A percentile compares a stretch with the other conserved stretches of the same genome.
phyloP scores from a whole-genome alignment of 306 rosid species.

The Cicer bijugum region DNA sequence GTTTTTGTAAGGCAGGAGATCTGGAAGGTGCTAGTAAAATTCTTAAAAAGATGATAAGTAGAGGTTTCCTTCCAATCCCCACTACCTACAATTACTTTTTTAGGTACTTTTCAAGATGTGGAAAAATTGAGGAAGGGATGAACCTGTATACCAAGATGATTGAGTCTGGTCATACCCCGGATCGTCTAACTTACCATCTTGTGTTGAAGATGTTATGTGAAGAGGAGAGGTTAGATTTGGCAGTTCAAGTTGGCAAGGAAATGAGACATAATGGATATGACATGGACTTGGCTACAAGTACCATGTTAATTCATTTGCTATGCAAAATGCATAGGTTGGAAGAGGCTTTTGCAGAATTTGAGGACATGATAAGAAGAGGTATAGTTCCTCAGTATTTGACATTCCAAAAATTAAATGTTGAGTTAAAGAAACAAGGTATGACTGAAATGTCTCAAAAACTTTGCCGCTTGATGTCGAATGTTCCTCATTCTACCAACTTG shows the following conservation, averaged over 20 bases:
- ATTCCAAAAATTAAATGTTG: constrained; percentile 67
- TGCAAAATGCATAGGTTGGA: constrained; percentile 74
- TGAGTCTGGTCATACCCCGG: constrained; percentile 76
- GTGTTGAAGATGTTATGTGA: constrained; percentile 88
- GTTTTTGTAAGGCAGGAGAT: constrained; percentile 85
- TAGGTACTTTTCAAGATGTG: constrained; percentile 72
- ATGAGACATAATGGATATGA: constrained; percentile 80
- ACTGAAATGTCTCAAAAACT: constrained; percentile 65
- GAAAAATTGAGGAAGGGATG: constrained; percentile 88
- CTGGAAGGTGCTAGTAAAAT: constrained; percentile 80
- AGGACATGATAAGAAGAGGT: constrained; percentile 82
- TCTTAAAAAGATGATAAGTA: constrained; percentile 81
- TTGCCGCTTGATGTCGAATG: constrained; percentile 70
- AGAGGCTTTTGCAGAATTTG: constrained; percentile 76
- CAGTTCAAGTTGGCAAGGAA: constrained; percentile 79
- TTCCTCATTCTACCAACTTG: constrained; percentile 71
- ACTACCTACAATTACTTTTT: constrained; percentile 91
- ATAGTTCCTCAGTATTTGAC: constrained; percentile 85
- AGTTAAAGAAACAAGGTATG: constrained; percentile 66
- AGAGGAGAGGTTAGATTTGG: constrained; percentile 73
- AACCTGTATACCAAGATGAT: constrained; percentile 81
- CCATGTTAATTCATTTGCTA: constrained; percentile 78
- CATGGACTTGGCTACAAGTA: constrained; percentile 81
- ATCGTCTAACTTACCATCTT: constrained; percentile 83
- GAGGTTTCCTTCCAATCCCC: constrained; percentile 71